Percentiles rank a stretch among this genome's conserved stretches.
These are phyloP conservation scores for Candida glucosophila DNA, from an alignment of 1,139 yeast genomes.

Conservation along the genomic window DNA sequence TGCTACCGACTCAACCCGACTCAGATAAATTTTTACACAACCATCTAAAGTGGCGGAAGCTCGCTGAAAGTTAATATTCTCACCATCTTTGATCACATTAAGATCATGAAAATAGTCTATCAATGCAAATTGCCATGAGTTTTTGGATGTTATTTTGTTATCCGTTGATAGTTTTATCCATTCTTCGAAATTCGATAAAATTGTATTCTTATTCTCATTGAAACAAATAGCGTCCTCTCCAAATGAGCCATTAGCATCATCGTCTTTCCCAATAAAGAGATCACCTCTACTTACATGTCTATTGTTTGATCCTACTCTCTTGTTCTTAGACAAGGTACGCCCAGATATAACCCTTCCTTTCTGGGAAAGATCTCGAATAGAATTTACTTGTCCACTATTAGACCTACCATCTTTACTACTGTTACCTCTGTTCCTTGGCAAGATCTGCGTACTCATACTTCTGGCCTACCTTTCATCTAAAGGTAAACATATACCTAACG, in stretches of 20 bases:
- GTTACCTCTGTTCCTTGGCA: slow-evolving; percentile 17
- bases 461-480: too few species aligned
- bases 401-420: slow-evolving; percentile 3
- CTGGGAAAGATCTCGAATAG: slow-evolving; percentile 15
- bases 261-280: slow-evolving; percentile 14
- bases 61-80: slow-evolving; percentile 61
- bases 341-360: slow-evolving; percentile 21
- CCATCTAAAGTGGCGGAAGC: slow-evolving; percentile 82
- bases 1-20: slow-evolving; percentile 76
- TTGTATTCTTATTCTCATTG: slow-evolving; percentile 37
- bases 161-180: slow-evolving; percentile 28
- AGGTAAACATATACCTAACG: too few species aligned
- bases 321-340: slow-evolving; percentile 10
- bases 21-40: slow-evolving; percentile 75
- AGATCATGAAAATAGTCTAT: slow-evolving; percentile 71
- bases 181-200: slow-evolving; percentile 32
- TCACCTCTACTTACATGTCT: slow-evolving; percentile 14
- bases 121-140: slow-evolving; percentile 67
- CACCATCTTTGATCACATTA: slow-evolving; percentile 49
- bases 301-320: slow-evolving; percentile 12
- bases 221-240: slow-evolving; percentile 33
- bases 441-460: slow-evolving; percentile 9
- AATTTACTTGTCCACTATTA: slow-evolving; percentile 7
- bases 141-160: slow-evolving; percentile 29
- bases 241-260: slow-evolving; percentile 14